Evolutionary conservation across 2,329 filamentous ascomycete genomes (phyloP).

Genomic region (Shiraia bambusicola): DNA sequence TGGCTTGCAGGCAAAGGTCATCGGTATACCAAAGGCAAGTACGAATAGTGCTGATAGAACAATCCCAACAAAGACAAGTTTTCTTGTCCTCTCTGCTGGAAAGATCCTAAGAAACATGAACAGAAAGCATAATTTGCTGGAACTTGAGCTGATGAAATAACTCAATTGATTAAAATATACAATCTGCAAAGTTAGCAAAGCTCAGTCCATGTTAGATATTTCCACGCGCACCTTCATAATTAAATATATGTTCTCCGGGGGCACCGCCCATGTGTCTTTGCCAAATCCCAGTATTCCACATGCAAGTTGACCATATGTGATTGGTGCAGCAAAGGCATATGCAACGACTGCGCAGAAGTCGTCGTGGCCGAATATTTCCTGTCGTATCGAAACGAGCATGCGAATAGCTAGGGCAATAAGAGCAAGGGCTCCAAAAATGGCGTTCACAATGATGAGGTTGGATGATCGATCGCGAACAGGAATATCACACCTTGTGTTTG

Average conservation of each 20-base stretch:
- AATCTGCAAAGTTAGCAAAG: constrained; percentile 6
- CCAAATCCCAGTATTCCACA: constrained; percentile 45
- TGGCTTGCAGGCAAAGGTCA: constrained; percentile 12
- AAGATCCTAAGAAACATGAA: constrained; percentile 31
- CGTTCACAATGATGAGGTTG: constrained; percentile 26
- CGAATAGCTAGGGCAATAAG: constrained; percentile 38
- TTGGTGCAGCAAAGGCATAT: constrained; percentile 9
- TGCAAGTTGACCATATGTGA: constrained; percentile 13
- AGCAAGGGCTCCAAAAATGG: constrained; percentile 22
- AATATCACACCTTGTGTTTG: constrained; percentile 37
- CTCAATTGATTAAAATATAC: constrained; percentile 22
- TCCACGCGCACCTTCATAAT: constrained; percentile 3
- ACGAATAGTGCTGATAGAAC: constrained; percentile 8
- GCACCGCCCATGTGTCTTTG: constrained; percentile 54
- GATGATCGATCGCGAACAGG: constrained; percentile 39
- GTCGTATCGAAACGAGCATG: constrained; percentile 8
- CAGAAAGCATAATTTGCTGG: constrained; percentile 27
- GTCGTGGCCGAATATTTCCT: constrained; percentile 13
- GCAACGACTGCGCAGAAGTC: constrained; percentile 15
- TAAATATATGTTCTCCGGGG: constrained; percentile 40
- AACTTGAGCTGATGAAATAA: constrained; percentile 26
- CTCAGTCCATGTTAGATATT: neutral
- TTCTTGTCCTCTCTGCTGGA: constrained; percentile 16
- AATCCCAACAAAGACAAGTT: constrained; percentile 7
- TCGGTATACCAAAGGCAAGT: constrained; percentile 16